Evolutionary conservation across 2,329 filamentous ascomycete species (phyloP).

Genomic region (Talaromyces sp.): DNA sequence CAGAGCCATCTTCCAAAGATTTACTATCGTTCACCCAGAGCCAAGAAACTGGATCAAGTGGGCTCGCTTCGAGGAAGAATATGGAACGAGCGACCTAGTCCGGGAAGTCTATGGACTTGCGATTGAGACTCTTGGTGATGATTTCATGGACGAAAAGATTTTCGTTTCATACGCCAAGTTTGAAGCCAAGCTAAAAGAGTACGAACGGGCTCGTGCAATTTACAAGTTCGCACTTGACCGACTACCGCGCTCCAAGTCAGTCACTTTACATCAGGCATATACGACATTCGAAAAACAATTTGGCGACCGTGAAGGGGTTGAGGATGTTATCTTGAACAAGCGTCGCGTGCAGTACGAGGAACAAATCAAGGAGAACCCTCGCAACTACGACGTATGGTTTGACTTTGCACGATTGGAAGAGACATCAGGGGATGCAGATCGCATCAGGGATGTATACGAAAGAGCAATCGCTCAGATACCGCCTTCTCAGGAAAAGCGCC

Average conservation of each 20-base stretch:
- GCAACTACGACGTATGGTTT: constrained; percentile 97
- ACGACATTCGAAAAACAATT: constrained; percentile 98
- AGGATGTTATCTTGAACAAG: constrained; percentile 94
- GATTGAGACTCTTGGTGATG: constrained; percentile 84
- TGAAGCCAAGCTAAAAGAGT: constrained; percentile 91
- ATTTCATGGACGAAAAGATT: constrained; percentile 92
- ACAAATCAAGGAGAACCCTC: constrained; percentile 85
- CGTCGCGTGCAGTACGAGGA: constrained; percentile 91
- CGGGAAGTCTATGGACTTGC: constrained; percentile 86
- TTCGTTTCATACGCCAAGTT: constrained; percentile 96
- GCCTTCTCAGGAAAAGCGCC: constrained; percentile 90
- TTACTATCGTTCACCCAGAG: constrained; percentile 89
- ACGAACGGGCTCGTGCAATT: constrained; percentile 87
- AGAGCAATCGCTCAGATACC: constrained; percentile 92
- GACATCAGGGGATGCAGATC: constrained; percentile 72
- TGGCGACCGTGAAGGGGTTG: constrained; percentile 86
- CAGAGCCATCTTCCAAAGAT: constrained; percentile 83
- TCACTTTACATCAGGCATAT: constrained; percentile 84
- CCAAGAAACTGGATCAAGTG: constrained; percentile 98
- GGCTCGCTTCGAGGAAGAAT: constrained; percentile 95
- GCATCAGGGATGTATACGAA: constrained; percentile 90
- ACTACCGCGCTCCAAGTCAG: constrained; percentile 80
- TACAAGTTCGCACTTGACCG: constrained; percentile 96
- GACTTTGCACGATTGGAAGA: constrained; percentile 92
- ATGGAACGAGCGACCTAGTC: constrained; percentile 85